Evolutionary conservation across 2,329 filamentous ascomycete species (phyloP).

Genomic region (Penicillium sp.): DNA sequence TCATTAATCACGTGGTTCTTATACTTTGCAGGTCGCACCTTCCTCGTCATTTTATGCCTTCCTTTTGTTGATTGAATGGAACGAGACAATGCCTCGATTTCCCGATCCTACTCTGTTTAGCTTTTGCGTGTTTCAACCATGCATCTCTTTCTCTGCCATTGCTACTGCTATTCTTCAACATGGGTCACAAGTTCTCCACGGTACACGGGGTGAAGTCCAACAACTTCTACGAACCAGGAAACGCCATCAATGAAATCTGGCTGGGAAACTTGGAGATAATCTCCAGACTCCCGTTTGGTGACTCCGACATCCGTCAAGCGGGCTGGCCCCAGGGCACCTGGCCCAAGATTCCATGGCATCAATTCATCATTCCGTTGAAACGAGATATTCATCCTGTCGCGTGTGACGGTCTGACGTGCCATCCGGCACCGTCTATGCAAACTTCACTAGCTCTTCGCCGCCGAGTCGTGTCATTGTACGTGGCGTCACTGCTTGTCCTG

Average conservation of each 20-base stretch:
- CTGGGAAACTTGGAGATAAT: slow-evolving; percentile 32
- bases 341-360: slow-evolving; percentile 37
- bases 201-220: slow-evolving; percentile 31
- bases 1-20: background rate
- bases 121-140: background rate
- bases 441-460: no score
- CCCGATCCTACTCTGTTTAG: background rate
- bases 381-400: slow-evolving; percentile 6
- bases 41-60: background rate
- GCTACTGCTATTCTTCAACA: slow-evolving; percentile 3
- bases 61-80: background rate
- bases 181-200: slow-evolving; percentile 34
- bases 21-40: background rate
- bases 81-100: background rate
- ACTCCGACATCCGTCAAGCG: slow-evolving; percentile 35
- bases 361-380: slow-evolving; percentile 35
- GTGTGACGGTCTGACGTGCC: background rate
- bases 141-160: background rate
- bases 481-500: no score
- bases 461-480: no score
- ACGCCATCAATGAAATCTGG: slow-evolving; percentile 37
- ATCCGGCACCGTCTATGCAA: background rate
- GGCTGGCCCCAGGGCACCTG: slow-evolving; percentile 28
- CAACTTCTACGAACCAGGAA: slow-evolving; percentile 31
- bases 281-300: slow-evolving; percentile 35